Evolutionary conservation across 371 early-diverging fungal species (phyloP), one percentile per base, ranked within the genome.

Genomic region (Mortierella polycephala): DNA sequence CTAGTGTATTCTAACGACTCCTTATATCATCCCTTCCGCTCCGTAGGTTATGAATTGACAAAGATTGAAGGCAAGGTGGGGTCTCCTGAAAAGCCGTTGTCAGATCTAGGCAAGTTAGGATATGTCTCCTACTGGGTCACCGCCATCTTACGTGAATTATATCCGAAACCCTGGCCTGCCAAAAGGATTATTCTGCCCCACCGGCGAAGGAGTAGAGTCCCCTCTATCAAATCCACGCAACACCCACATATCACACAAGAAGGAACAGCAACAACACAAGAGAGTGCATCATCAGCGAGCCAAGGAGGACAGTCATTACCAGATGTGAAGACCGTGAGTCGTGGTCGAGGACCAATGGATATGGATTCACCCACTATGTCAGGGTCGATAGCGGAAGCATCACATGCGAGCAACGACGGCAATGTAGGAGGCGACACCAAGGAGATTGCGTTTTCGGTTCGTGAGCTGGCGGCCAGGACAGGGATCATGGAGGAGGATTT

Each of bases 11-110:
- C 14, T 40, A 44, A 54, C 54, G 18, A 53, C n/a, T 39, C 23
- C 12, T 42, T 14, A 39, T 40, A 50, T 18, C 18, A 56, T 40
- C 40, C 18, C 47, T 47, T 47, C 47, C 47, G 5, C 47, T 30
- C 16, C 23, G 4, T 67, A 91, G 91, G 90, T 69, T 99, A 99
- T 79, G 90, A 96, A 69, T 81, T 99, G 64, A 93, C 96, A 39
- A 95, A 93, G 81, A 87, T 86, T 53, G 96, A 98, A 63, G 89
- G 89, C n/a, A 90, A 92, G 52, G 89, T 93, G 16, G 96, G 97
- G 42, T 94, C 95, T 0, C 96, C 96, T 6, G 96, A 96, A 72
- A 94, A 93, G 69, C 96, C 96, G 23, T 73, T 96, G 14, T 93
- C 93, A 8, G 91, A 88, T 51, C 76, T 94, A 10, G 94, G 94